phyloP scores from a whole-genome alignment of 2,329 filamentous ascomycete genomes.

The Uncinocarpus reesii region DNA sequence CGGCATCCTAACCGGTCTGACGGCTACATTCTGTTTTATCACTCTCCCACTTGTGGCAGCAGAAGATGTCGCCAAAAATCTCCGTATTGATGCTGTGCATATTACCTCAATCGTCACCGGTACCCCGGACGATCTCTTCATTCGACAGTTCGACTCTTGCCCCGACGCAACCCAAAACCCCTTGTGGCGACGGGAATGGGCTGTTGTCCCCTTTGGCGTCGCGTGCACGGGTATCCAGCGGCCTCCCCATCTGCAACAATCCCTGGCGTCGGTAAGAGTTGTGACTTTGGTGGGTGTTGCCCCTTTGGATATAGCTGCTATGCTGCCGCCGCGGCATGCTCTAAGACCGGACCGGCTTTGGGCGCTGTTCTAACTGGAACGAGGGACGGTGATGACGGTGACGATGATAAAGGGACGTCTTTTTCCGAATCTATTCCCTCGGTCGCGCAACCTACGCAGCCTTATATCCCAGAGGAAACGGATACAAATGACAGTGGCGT shows the following conservation, averaged over 20 bases:
- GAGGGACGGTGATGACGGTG: too few relatives aligned
- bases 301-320: slow-evolving; percentile 4
- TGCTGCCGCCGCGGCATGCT: background rate
- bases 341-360: background rate
- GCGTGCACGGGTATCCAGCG: background rate
- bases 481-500: background rate
- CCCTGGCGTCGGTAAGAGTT: slow-evolving; percentile 1
- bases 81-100: slow-evolving; percentile 3
- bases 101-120: slow-evolving; percentile 6
- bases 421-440: background rate
- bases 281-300: slow-evolving; percentile 9
- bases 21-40: background rate
- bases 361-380: too few relatives aligned
- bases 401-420: background rate
- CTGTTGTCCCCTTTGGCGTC: slow-evolving; percentile 3
- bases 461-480: background rate
- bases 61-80: background rate
- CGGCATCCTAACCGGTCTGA: background rate
- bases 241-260: slow-evolving; percentile 4
- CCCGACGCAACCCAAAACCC: slow-evolving; percentile 6
- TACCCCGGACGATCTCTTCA: slow-evolving; percentile 6
- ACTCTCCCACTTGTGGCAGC: background rate
- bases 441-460: background rate
- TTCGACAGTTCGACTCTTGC: slow-evolving; percentile 3
- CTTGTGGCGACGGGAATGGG: slow-evolving; percentile 4